These are phyloP conservation scores for Trichoderma atrobrunneum DNA, from an alignment of 2,329 filamentous ascomycete genomes.

Conservation along the genomic window DNA sequence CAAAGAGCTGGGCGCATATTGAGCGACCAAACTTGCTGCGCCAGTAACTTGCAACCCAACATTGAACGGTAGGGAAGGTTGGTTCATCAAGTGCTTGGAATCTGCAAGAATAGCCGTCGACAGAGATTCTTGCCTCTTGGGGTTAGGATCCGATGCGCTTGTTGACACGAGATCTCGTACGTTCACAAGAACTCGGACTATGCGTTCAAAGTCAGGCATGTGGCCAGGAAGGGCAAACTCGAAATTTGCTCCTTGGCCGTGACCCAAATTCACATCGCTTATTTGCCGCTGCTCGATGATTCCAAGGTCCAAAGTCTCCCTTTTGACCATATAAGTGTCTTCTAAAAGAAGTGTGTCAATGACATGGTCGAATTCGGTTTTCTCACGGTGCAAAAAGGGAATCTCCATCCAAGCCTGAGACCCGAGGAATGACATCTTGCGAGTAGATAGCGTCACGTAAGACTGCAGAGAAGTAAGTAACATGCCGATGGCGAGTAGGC, in stretches of 20 bases:
- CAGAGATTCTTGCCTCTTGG: background rate
- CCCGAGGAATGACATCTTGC: background rate
- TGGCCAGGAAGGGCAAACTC: background rate
- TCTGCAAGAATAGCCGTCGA: background rate
- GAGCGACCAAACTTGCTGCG: background rate
- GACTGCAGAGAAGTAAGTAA: background rate
- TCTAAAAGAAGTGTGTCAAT: background rate
- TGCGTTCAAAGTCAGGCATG: background rate
- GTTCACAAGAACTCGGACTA: background rate
- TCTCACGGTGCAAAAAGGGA: background rate
- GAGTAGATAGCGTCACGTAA: background rate
- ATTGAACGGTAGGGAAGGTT: background rate
- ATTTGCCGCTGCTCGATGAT: background rate
- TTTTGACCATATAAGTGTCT: background rate
- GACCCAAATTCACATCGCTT: background rate
- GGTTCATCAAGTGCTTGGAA: background rate
- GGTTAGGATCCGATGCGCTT: background rate
- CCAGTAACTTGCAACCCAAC: background rate
- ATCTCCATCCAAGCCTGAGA: background rate
- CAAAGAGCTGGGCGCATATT: background rate
- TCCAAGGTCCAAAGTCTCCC: no score
- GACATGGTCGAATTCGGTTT: conserved; percentile 15
- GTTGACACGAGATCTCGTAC: background rate
- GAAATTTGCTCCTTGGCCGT: no score
- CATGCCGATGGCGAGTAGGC: no score